Evolutionary conservation across 75 land plant genomes (phyloP).

Genomic region (Cupressus sempervirens): DNA sequence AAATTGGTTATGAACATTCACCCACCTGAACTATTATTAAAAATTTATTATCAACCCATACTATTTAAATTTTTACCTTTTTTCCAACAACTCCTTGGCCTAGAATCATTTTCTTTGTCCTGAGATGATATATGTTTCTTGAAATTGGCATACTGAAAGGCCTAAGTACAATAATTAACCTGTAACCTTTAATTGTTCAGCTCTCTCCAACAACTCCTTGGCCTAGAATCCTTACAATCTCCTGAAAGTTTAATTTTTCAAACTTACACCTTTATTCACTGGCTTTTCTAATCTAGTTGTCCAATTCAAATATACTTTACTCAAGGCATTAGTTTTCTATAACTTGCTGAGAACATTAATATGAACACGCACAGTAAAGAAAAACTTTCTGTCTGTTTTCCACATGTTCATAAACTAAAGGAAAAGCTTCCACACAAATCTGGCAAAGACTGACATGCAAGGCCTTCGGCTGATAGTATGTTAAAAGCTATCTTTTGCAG

Average conservation of each 20-base stretch:
- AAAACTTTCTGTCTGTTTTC: neutral
- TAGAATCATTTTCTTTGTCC: neutral
- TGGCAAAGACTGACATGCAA: too few relatives aligned
- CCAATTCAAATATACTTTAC: neutral
- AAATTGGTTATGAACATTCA: neutral
- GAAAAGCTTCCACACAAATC: neutral
- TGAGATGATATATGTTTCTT: neutral
- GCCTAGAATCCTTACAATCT: neutral
- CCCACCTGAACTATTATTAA: neutral
- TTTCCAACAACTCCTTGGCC: neutral
- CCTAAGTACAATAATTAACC: neutral
- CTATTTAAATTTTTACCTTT: neutral
- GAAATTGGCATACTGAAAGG: too few relatives aligned
- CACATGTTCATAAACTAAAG: neutral
- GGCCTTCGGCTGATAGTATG: too few relatives aligned
- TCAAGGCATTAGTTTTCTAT: neutral
- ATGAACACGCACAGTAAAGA: neutral
- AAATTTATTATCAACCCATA: neutral
- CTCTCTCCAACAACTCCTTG: neutral
- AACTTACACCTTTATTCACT: neutral
- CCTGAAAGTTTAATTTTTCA: neutral
- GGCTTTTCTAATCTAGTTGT: neutral
- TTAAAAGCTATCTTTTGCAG: too few relatives aligned
- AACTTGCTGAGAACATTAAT: neutral
- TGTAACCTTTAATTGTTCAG: neutral